Percentiles rank a stretch among this genome's conserved stretches.
Conservation (phyloP, 2,329 filamentous ascomycete genomes). For the Beauveria varroae region DNA sequence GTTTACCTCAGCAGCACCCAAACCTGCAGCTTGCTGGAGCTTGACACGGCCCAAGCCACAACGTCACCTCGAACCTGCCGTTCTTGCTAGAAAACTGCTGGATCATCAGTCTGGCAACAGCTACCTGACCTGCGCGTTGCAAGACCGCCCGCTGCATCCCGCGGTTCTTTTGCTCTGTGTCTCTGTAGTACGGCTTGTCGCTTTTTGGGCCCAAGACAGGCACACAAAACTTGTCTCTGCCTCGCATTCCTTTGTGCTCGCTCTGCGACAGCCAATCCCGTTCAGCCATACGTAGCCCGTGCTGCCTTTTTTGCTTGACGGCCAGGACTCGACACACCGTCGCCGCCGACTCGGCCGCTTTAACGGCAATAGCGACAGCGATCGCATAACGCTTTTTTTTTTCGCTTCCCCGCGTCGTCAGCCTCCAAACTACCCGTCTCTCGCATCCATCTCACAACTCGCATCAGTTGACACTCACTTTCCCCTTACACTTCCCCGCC, state of each 20-base stretch:
- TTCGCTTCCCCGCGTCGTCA: neutral
- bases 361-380: neutral
- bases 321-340: neutral
- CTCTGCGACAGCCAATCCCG: neutral
- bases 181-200: neutral
- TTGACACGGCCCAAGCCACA: neutral
- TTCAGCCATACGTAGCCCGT: neutral
- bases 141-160: neutral
- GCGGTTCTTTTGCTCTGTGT: neutral
- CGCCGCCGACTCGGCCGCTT: neutral
- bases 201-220: neutral
- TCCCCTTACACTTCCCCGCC: neutral
- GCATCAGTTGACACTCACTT: conserved; percentile 13
- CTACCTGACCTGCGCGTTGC: neutral
- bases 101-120: neutral
- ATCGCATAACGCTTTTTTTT: neutral
- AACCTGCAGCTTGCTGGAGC: neutral
- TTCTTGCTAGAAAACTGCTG: neutral
- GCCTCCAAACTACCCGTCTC: neutral
- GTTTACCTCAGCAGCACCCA: neutral
- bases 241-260: neutral
- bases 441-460: conserved; percentile 4
- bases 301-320: neutral
- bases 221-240: neutral
- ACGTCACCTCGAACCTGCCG: neutral